Evolutionary conservation across 768 basidiomycete species (phyloP), one percentile per base, ranked within the genome.

Genomic region (Kwoniella bestiolae): DNA sequence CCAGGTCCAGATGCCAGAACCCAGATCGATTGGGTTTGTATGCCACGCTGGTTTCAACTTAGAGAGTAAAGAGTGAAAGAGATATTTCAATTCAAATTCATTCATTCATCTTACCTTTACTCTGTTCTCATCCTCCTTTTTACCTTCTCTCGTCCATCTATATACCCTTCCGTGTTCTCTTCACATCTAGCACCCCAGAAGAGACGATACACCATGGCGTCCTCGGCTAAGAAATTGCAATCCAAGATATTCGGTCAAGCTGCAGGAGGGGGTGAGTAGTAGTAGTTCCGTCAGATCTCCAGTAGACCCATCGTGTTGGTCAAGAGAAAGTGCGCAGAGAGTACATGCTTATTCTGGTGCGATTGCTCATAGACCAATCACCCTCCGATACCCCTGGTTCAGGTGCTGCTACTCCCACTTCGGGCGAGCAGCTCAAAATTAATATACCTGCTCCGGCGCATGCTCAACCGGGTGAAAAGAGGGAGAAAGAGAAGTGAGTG

Each of bases 221-320:
- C 81, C 51, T 84, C 85, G 29, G 79, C 83, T 38, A 89, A 86
- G 79, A 87, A 86, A 74, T 85, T 91, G 18, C 91, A 91, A 73
- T 87, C 85, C 29, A 90, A 86, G 81, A 84, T 91, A 49, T 91
- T 91, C 78, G 84, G 84, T 34, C 74, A 78, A 32, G 51, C 26
- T 12, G 51, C 29, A 9, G 51, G 51, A 53, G 51, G 51, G 25
- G 46, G 46, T 47, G 25, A 47, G 46, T n/a, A 8, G 38, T n/a
- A n/a, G n/a, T 41, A 8, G 18, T 41, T 41, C 38, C 18, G 38
- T n/a, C n/a, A n/a, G n/a, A n/a, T n/a, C n/a, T n/a, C n/a, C n/a
- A n/a, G n/a, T n/a, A n/a, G n/a, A n/a, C n/a, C n/a, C n/a, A n/a
- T n/a, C n/a, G n/a, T n/a, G n/a, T n/a, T n/a, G n/a, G n/a, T n/a